A percentile compares a stretch with the other conserved stretches of the same genome.
Evolutionary conservation across 139 green algal genomes (phyloP).

Genomic region (Ulvella scutata): DNA sequence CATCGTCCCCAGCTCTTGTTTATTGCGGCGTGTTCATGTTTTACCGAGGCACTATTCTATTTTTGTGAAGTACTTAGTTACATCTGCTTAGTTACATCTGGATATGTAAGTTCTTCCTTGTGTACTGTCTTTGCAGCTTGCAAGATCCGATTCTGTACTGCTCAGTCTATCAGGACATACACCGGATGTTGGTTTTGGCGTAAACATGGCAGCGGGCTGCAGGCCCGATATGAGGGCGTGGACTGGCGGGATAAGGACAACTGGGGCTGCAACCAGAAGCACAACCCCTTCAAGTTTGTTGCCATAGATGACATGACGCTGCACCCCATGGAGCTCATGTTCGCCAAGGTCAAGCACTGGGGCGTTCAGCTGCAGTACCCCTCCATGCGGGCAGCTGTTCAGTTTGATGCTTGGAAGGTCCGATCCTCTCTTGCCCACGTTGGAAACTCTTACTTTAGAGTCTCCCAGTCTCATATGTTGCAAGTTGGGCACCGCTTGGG

Average conservation of each 20-base stretch:
- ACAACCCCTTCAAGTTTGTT: constrained; percentile 3
- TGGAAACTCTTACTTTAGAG: no score
- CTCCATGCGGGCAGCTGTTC: not conserved
- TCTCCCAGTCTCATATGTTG: not conserved
- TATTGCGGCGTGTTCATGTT: no score
- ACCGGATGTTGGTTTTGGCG: no score
- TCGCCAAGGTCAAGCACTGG: constrained; percentile 8
- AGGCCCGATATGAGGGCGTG: constrained; percentile 5
- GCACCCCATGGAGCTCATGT: constrained; percentile 14
- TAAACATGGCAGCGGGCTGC: not conserved
- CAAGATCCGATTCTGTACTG: no score
- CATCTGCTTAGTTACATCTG: no score
- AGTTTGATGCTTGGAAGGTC: not conserved
- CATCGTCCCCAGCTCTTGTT: no score
- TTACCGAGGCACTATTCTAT: no score
- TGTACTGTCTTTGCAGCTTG: no score
- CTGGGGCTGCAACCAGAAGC: constrained; percentile 7
- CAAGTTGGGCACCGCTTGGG: not conserved
- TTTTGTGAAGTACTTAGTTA: no score
- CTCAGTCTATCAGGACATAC: no score
- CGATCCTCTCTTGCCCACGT: not conserved
- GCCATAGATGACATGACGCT: constrained; percentile 13
- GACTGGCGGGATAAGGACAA: constrained; percentile 6
- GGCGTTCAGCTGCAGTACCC: not conserved
- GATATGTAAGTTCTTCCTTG: no score